Evolutionary conservation across 1,139 yeast genomes (phyloP), one percentile per base, ranked within the genome.

Genomic region (Blastobotrys elegans): DNA sequence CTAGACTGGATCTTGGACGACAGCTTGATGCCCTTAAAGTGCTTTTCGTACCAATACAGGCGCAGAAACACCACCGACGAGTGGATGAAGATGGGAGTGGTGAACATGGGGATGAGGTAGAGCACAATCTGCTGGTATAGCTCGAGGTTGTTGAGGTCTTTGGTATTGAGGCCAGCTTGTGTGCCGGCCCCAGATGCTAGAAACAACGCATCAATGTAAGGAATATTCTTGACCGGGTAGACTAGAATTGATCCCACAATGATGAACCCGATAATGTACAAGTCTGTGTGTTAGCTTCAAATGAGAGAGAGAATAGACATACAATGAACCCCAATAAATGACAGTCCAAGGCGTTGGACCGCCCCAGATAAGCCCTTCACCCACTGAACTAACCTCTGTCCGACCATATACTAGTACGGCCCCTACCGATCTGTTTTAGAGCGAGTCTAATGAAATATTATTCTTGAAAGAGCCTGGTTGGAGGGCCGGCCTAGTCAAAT

Each of bases 11-110:
- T 63, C 60, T 84, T 85, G 18, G 96, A 86, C 47, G 76, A 75
- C 50, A 75, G 79, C 55, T 83, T 83, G 60, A 94, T 90, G 56
- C 83, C 79, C 62, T 87, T 92, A 64, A 94, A 89, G 58, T 84
- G 78, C 53, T 89, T 76, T 62, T 90, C 96, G 66, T 87, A 92
- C 85, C 95, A 86, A 63, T 85, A 87, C 41, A 92, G 70, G 46
- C 97, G 74, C n/a, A 90, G 72, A 56, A 88, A 80, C 17, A 88
- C 80, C 37, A 92, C 70, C 0, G 81, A 76, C 1, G 95, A 81
- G 64, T 92, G 95, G 50, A 94, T 88, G 62, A 85, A 84, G 21
- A 92, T 87, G 0, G 97, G 97, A 0, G 96, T 90, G 2, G 95
- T 77, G 20, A 88, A 57, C 55, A 80, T 72, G 31, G 94, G 69